These are phyloP conservation scores for Baffinella frigidus DNA, from an alignment of 208 protist species.

Conservation along the genomic window DNA sequence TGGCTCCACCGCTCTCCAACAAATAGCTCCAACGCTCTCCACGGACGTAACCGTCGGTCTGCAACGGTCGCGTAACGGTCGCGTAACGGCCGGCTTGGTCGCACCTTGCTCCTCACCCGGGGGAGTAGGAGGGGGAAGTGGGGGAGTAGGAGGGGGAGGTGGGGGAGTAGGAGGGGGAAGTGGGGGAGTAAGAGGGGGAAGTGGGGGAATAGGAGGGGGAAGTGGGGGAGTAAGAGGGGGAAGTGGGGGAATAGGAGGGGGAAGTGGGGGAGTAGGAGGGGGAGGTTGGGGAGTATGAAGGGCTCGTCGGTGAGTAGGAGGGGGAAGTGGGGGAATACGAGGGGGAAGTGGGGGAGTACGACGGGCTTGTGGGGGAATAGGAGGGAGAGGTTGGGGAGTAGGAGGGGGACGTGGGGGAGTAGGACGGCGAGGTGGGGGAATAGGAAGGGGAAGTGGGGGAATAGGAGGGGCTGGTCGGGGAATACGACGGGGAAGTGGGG, in stretches of 20 bases:
- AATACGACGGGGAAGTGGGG: conserved; percentile 8
- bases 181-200: background rate
- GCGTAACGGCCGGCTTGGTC: too few relatives aligned
- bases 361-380: conserved; percentile 23
- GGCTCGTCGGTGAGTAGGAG: background rate
- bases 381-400: conserved; percentile 33
- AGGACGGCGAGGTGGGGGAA: conserved; percentile 28
- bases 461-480: conserved; percentile 28
- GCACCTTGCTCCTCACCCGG: background rate
- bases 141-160: background rate
- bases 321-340: conserved; percentile 41
- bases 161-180: background rate
- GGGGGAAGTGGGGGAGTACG: conserved; percentile 43
- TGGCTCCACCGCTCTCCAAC: too few relatives aligned
- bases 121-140: background rate
- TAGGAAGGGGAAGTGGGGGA: conserved; percentile 26
- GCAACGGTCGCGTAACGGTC: too few relatives aligned
- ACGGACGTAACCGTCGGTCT: too few relatives aligned
- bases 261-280: conserved; percentile 23
- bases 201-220: background rate
- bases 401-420: conserved; percentile 17
- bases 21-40: too few relatives aligned
- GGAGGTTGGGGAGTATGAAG: background rate
- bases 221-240: background rate
- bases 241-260: background rate